Conservation (phyloP, 192 early-diverging fungal genomes). For the Rhizophagus sp. region DNA sequence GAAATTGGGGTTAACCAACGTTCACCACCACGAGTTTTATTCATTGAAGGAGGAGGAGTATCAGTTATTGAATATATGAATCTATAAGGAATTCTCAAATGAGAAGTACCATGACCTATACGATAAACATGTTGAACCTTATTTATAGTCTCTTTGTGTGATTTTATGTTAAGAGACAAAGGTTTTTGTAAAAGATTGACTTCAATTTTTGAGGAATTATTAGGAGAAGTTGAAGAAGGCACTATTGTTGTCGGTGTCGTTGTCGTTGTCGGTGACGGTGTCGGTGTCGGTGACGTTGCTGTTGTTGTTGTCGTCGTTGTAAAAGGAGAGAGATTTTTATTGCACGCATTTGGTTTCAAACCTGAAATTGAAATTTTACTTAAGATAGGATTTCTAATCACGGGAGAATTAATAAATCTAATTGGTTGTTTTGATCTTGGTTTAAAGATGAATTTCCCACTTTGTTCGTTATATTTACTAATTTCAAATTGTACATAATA, state of each 20-base stretch:
- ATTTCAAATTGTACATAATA: background rate
- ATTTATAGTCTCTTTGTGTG: background rate
- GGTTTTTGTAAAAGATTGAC: slow-evolving; percentile 11
- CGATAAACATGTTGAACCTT: background rate
- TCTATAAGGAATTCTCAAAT: slow-evolving; percentile 2
- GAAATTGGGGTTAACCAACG: background rate
- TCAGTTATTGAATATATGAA: slow-evolving; percentile 9
- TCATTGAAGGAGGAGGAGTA: background rate
- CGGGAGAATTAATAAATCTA: background rate
- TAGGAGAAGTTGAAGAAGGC: background rate
- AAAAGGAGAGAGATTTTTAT: background rate
- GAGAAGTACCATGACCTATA: slow-evolving; percentile 19
- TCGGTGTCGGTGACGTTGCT: background rate
- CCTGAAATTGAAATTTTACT: background rate
- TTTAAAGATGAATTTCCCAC: slow-evolving; percentile 3
- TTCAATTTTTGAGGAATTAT: background rate
- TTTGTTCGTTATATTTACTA: background rate
- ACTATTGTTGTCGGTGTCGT: background rate
- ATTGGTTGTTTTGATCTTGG: background rate
- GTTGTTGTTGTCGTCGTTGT: too few relatives aligned
- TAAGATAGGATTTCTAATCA: background rate
- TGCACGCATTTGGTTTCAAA: background rate
- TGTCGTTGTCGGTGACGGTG: background rate
- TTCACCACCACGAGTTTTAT: slow-evolving; percentile 14
- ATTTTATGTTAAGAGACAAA: background rate